Evolutionary conservation across 2,329 filamentous ascomycete genomes (phyloP).

Genomic region (Cyanodermella asteris): DNA sequence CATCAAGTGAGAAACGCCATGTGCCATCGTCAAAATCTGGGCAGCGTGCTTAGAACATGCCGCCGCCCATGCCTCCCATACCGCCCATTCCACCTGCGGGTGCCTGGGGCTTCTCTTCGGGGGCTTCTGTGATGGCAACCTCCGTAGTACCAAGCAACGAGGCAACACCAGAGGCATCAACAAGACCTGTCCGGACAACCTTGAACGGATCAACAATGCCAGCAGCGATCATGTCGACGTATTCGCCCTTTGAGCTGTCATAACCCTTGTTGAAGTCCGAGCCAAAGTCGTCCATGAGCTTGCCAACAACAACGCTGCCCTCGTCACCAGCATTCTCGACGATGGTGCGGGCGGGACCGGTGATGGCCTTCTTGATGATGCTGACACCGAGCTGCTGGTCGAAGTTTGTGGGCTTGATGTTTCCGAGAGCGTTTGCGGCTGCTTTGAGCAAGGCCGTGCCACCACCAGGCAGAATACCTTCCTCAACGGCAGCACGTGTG

Average conservation of each 20-base stretch:
- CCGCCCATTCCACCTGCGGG: constrained; percentile 25
- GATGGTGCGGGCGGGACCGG: constrained; percentile 78
- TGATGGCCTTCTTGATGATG: constrained; percentile 97
- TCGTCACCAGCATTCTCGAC: constrained; percentile 95
- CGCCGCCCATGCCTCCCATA: constrained; percentile 41
- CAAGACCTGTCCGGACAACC: constrained; percentile 89
- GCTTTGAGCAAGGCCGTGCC: constrained; percentile 97
- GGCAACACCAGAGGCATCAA: constrained; percentile 87
- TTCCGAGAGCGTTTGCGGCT: constrained; percentile 62
- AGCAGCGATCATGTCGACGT: constrained; percentile 91
- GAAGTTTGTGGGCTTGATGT: constrained; percentile 82
- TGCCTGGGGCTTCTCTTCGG: constrained; percentile 61
- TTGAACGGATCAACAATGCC: constrained; percentile 99
- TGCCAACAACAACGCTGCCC: constrained; percentile 89
- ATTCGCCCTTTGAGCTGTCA: constrained; percentile 91
- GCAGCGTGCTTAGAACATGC: constrained; percentile 36
- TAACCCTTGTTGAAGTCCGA: constrained; percentile 94
- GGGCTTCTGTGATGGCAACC: constrained; percentile 89
- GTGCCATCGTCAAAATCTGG: too few species aligned
- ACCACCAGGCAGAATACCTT: constrained; percentile 96
- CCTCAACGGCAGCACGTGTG: constrained; percentile 92
- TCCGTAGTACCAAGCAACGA: constrained; percentile 95
- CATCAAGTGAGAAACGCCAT: too few species aligned
- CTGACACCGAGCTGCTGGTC: constrained; percentile 96
- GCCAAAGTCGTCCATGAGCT: constrained; percentile 86